Conservation (phyloP, 1,284 basidiomycete species). For the Thelephora terrestris region DNA sequence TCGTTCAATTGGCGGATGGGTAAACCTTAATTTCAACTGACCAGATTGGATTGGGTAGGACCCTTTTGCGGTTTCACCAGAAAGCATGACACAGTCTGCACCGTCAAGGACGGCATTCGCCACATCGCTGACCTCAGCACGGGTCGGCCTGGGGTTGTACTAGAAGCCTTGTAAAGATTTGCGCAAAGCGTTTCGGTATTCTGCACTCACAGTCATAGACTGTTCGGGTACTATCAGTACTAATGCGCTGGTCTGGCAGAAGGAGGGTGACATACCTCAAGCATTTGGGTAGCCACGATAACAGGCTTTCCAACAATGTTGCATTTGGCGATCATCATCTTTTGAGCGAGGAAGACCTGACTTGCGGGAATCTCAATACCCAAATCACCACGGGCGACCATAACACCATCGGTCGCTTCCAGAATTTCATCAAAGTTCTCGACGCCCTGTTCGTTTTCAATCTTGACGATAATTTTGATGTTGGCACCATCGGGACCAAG, state of each 20-base stretch:
- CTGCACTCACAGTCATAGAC: constrained; percentile 80
- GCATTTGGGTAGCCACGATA: constrained; percentile 99
- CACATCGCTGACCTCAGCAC: constrained; percentile 95
- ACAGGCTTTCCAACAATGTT: constrained; percentile 95
- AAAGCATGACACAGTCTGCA: constrained; percentile 97
- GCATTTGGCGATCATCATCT: constrained; percentile 99
- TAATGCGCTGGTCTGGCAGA: background rate
- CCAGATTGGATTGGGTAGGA: constrained; percentile 89
- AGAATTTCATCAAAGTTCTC: constrained; percentile 97
- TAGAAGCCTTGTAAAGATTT: constrained; percentile 19
- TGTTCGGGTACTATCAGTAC: constrained; percentile 22
- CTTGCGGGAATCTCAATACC: constrained; percentile 98
- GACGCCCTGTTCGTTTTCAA: constrained; percentile 97
- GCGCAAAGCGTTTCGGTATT: background rate
- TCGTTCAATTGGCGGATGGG: constrained; percentile 10
- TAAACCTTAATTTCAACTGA: constrained; percentile 25
- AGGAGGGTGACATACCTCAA: constrained; percentile 58
- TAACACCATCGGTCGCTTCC: constrained; percentile 89
- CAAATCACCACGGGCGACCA: constrained; percentile 97
- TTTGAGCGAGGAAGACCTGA: constrained; percentile 96
- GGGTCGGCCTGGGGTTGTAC: constrained; percentile 95
- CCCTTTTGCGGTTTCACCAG: constrained; percentile 96
- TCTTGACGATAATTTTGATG: constrained; percentile 98
- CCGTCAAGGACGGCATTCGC: constrained; percentile 97
- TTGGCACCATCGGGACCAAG: constrained; percentile 86